Percentiles rank a stretch among this genome's conserved stretches.
Evolutionary conservation across 225 moss, liverwort and hornwort species (phyloP).

Genomic region (Lunularia cruciata): DNA sequence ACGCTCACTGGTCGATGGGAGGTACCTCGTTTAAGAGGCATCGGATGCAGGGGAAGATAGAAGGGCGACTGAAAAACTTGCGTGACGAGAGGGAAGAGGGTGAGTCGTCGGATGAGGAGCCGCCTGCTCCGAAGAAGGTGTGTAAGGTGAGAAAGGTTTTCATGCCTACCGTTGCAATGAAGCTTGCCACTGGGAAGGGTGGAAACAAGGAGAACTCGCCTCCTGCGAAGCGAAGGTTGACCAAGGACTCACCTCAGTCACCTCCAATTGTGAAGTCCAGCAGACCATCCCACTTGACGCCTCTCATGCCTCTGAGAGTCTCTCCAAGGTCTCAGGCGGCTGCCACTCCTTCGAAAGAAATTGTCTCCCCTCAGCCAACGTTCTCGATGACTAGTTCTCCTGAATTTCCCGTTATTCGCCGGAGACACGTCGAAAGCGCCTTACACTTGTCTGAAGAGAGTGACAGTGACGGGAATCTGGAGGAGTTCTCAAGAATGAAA

Average conservation of each 20-base stretch:
- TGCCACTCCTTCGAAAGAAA: not conserved
- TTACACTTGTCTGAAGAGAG: conserved; percentile 24
- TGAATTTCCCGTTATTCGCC: conserved; percentile 29
- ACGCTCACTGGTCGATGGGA: conserved; percentile 83
- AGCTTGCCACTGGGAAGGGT: not conserved
- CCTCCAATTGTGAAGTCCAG: not conserved
- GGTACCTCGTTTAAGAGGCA: conserved; percentile 54
- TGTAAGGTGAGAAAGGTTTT: not conserved
- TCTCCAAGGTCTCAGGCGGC: not conserved
- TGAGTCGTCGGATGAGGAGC: conserved; percentile 10
- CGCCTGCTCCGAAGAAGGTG: conserved; percentile 6
- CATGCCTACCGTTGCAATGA: not conserved
- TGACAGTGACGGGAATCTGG: conserved; percentile 33
- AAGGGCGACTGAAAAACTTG: conserved; percentile 72
- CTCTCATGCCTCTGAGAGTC: not conserved
- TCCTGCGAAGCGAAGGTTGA: conserved; percentile 14
- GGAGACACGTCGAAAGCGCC: conserved; percentile 13
- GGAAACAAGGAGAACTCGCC: conserved; percentile 23
- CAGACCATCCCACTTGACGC: not conserved
- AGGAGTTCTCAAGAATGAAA: conserved; percentile 28
- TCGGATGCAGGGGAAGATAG: conserved; percentile 78
- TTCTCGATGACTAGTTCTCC: not conserved
- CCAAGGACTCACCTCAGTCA: not conserved
- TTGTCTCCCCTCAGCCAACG: not conserved
- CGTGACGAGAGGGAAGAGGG: conserved; percentile 63